Evolutionary conservation across 805 yeast genomes (phyloP), one percentile per base, ranked within the genome.

Genomic region (Ogataea allantospora): DNA sequence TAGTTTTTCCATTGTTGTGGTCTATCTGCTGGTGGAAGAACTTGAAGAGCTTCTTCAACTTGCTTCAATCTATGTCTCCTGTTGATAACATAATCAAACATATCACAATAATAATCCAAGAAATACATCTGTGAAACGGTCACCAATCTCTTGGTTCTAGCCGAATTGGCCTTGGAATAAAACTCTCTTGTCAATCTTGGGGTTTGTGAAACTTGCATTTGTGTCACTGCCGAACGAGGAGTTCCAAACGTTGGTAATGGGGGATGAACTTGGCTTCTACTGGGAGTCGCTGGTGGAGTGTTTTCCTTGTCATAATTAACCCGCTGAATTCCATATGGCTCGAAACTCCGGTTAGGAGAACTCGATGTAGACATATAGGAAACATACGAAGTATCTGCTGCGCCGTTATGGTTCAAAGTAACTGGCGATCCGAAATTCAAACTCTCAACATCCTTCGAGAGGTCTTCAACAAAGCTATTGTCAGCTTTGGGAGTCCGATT

Each of bases 81-180:
- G 45, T 78, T 78, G 48, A 89, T 84, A 21, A 91, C 84, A 58
- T 93, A 93, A 58, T 88, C 96, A 64, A 93, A 83, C 78, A 85
- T 80, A 61, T 93, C 99, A 65, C 96, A 91, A 62, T 93, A 93
- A 63, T 89, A 88, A 61, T 93, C 99, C 42, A 93, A 70, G 54
- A 93, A 93, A 64, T 83, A 95, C 78, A 88, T 77, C 58, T 91
- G 96, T 27, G 96, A 84, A 18, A 93, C 97, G 33, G 88, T 83
- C 7, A 89, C 95, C 43, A 87, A 67, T 43, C 99, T 71, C 55
- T 83, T 83, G 1, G 95, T 87, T 55, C 87, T 87, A 34, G 84
- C 80, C 30, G 77, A 73, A 42, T 77, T 73, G 6, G 89, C 83
- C 55, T 75, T 77, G 38, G 61, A 55, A 44, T 71, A 68, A 50